Percentiles rank a stretch among this genome's conserved stretches.
Conservation (phyloP, 2,329 filamentous ascomycete genomes). For the Botrytis galanthina region DNA sequence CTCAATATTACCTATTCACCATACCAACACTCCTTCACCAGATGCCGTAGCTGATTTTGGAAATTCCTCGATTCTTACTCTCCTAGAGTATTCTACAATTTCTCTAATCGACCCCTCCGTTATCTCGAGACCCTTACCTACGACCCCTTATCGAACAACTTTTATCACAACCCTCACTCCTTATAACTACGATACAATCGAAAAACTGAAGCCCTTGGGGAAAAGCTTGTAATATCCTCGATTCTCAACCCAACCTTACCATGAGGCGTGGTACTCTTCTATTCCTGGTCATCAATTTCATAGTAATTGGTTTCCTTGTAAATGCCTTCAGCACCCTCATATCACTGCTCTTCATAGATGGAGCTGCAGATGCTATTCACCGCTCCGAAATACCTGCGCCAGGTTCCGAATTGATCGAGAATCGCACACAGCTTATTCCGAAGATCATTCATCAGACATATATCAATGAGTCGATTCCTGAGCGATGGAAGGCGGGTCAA, state of each 20-base stretch:
- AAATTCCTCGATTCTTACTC: background rate
- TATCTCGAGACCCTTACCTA: background rate
- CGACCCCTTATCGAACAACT: background rate
- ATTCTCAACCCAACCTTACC: constrained; percentile 8
- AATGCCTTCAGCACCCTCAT: constrained; percentile 70
- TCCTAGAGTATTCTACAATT: background rate
- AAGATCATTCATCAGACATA: constrained; percentile 80
- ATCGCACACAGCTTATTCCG: constrained; percentile 60
- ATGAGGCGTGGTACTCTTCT: constrained; percentile 39
- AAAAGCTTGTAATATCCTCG: background rate
- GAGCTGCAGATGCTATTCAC: constrained; percentile 63
- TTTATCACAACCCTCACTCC: background rate
- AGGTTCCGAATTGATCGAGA: constrained; percentile 57
- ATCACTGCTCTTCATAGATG: constrained; percentile 66
- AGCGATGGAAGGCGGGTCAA: constrained; percentile 64
- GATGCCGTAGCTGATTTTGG: background rate
- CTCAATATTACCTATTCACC: background rate
- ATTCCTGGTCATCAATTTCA: constrained; percentile 54
- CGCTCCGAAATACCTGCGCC: constrained; percentile 64
- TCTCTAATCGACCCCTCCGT: constrained; percentile 2
- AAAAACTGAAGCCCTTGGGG: background rate
- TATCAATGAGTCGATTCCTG: constrained; percentile 66
- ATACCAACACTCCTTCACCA: background rate
- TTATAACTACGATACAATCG: background rate
- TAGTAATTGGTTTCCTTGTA: constrained; percentile 63